Base-by-base conservation (phyloP, 805 yeast species). In the Ogataea philodendri region DNA sequence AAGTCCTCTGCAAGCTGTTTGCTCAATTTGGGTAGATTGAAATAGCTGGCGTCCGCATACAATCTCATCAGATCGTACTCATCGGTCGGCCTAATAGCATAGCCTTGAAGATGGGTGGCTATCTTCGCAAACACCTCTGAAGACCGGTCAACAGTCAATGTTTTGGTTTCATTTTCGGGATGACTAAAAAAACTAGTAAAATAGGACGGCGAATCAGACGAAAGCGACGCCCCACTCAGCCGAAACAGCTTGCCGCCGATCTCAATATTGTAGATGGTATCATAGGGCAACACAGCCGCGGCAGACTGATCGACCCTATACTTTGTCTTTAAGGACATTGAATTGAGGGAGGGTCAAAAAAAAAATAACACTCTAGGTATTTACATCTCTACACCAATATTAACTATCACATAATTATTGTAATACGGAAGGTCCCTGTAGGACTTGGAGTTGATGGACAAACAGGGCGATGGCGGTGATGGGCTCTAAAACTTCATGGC, bases 121-220 rank as follows among this genome's bases (percentile, higher is more conserved):
- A 88, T 83, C 43, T 68, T 65, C 37, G 76, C 74, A 55, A 88
- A 88, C 0, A 84, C 73, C 2, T 58, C 64, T 0, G 94, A 82
- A 7, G 81, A 79, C 22, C 96, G 65, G 57, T 88, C 96, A 36
- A 88, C 76, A 49, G 76, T 77, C 7, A 85, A 56, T 1, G 70
- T 60, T 24, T 63, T 66, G 7, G 53, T 54, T 11, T 59, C 50
- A 39, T 70, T 70, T 3, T 49, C 49, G 15, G 52, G 65, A 14
- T 62, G 51, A 5, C 51, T 48, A 55, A 88, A 88, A 62, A 67
- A 85, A 17, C 71, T 66, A 3, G 96, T 86, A 65, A 88, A 89
- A 55, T 84, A 87, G 4, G 94, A 84, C 0, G 97, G 97, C 0
- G 81, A 81, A 60, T 88, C 96, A 2, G 84, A 83, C 16, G 87